Evolutionary conservation across 352 stramenopile species (phyloP).

Genomic region (Pythium insidiosum): DNA sequence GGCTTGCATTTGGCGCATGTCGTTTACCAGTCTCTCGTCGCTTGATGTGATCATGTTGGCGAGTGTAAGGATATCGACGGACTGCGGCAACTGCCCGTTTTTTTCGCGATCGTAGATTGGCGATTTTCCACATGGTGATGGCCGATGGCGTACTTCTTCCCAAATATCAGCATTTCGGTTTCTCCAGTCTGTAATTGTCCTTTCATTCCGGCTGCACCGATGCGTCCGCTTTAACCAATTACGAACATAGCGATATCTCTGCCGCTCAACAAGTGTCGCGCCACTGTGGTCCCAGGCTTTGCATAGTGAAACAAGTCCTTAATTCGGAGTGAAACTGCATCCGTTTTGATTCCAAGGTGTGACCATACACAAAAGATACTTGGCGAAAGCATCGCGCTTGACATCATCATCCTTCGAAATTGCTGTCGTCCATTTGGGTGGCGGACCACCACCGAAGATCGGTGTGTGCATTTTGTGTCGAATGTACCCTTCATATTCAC

Average conservation of each 20-base stretch:
- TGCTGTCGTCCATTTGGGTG: conserved; percentile 2
- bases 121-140: neutral
- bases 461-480: conserved; percentile 3
- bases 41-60: too few relatives aligned
- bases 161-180: conserved; percentile 5
- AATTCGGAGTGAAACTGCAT: neutral
- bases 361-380: neutral
- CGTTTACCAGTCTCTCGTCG: too few relatives aligned
- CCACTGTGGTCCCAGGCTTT: conserved; percentile 1
- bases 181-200: conserved; percentile 2
- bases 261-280: neutral
- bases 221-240: neutral
- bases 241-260: conserved; percentile 1
- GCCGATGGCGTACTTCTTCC: neutral
- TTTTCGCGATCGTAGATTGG: conserved; percentile 1
- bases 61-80: too few relatives aligned
- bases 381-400: neutral
- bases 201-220: neutral
- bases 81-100: too few relatives aligned
- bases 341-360: neutral
- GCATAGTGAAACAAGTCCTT: neutral
- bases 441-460: neutral
- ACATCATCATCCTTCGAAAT: neutral
- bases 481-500: neutral
- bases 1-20: too few relatives aligned